Evolutionary conservation across 148 eudicot genomes (phyloP).

Genomic region (Rheum nobile): DNA sequence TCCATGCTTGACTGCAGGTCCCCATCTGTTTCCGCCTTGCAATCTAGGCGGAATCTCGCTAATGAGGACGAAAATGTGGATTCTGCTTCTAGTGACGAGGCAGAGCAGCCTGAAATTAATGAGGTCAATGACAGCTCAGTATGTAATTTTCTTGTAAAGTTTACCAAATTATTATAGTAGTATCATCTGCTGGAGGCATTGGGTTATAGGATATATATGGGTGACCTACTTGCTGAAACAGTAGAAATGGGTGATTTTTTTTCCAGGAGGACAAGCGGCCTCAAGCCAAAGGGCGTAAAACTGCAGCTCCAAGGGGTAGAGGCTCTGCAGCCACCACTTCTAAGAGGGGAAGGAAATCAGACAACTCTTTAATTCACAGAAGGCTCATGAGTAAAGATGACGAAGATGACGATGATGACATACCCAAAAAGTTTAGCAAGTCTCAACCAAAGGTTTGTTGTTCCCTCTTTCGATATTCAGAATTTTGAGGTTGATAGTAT

Average conservation of each 20-base stretch:
- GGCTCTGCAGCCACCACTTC: conserved; percentile 52
- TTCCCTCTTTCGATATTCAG: background rate
- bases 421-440: conserved; percentile 31
- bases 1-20: conserved; percentile 39
- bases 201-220: background rate
- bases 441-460: conserved; percentile 65
- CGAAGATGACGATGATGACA: conserved; percentile 56
- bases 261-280: conserved; percentile 42
- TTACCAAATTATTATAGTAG: background rate
- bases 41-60: conserved; percentile 50
- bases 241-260: background rate
- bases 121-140: conserved; percentile 68
- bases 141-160: conserved; percentile 17
- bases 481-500: background rate
- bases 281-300: conserved; percentile 55
- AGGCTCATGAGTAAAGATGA: conserved; percentile 50
- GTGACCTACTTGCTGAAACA: background rate
- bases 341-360: conserved; percentile 80
- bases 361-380: conserved; percentile 45
- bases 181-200: background rate
- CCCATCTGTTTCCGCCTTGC: conserved; percentile 61
- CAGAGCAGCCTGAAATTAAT: conserved; percentile 25
- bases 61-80: conserved; percentile 68
- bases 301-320: conserved; percentile 84
- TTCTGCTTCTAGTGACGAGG: conserved; percentile 76